Evolutionary conservation across 139 green algal genomes (phyloP).

Genomic region (Auxenochlorella pyrenoidosa): DNA sequence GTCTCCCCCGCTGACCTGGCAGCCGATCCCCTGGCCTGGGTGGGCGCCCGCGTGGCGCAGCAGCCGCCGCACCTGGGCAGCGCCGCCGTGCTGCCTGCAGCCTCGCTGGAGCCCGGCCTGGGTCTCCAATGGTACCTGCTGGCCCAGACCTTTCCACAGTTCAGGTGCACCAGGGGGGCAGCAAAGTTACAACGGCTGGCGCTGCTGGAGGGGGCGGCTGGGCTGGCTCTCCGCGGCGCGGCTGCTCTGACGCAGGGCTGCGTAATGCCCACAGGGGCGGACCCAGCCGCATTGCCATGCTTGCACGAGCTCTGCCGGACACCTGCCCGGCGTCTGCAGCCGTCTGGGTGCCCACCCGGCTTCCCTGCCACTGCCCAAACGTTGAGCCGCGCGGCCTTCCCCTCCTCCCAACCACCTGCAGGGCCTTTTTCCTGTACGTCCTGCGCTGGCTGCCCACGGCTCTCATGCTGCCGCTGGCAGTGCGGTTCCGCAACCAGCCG

Average conservation of each 20-base stretch:
- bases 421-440: conserved; percentile 22
- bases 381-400: too few relatives aligned
- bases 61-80: background rate
- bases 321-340: too few relatives aligned
- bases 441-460: background rate
- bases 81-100: background rate
- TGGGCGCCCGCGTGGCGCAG: background rate
- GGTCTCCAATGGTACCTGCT: conserved; percentile 44
- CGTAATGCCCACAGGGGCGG: too few relatives aligned
- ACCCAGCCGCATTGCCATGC: too few relatives aligned
- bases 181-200: too few relatives aligned
- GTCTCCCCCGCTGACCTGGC: background rate
- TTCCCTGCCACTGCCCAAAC: too few relatives aligned
- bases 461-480: conserved; percentile 14
- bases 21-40: conserved; percentile 8
- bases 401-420: background rate
- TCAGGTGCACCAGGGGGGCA: background rate
- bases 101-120: conserved; percentile 26
- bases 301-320: too few relatives aligned
- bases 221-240: too few relatives aligned
- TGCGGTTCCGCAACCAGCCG: conserved; percentile 14
- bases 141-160: conserved; percentile 26
- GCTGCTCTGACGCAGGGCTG: too few relatives aligned
- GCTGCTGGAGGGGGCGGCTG: too few relatives aligned
- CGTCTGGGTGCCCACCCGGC: too few relatives aligned